A percentile compares a stretch with the other conserved stretches of the same genome.
These are phyloP conservation scores for Petunia hybrid DNA, from an alignment of 305 asterid species.

Conservation along the genomic window DNA sequence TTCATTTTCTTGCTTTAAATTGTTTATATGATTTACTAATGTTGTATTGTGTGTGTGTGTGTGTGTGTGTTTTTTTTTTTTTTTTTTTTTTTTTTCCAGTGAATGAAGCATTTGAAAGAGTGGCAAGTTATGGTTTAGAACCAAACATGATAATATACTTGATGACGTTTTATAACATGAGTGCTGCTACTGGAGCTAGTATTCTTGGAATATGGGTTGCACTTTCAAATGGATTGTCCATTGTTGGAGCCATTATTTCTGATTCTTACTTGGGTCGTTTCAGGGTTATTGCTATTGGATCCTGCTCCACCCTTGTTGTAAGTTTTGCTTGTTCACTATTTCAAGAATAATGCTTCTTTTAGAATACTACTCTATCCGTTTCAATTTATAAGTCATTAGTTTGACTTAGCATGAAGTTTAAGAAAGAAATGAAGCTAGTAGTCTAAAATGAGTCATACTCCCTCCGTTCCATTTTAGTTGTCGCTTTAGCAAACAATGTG, in stretches of 20 bases:
- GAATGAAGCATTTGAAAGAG: slow-evolving; percentile 59
- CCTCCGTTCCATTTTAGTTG: too few species aligned
- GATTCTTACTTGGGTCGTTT: slow-evolving; percentile 73
- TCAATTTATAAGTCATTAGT: neutral
- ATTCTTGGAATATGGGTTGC: slow-evolving; percentile 64
- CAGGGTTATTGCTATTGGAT: slow-evolving; percentile 62
- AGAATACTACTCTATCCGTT: too few species aligned
- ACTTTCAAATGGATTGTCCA: slow-evolving; percentile 53
- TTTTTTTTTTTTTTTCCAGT: slow-evolving; percentile 38
- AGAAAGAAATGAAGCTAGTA: too few species aligned
- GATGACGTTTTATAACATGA: slow-evolving; percentile 60
- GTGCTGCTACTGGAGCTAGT: slow-evolving; percentile 52
- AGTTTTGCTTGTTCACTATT: neutral
- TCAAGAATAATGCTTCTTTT: too few species aligned
- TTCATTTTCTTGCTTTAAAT: too few species aligned
- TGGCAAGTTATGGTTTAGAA: slow-evolving; percentile 59
- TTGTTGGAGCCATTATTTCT: slow-evolving; percentile 64
- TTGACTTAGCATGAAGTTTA: too few species aligned
- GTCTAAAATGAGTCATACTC: too few species aligned
- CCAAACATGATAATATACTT: slow-evolving; percentile 71
- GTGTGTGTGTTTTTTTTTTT: too few species aligned
- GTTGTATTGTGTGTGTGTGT: too few species aligned
- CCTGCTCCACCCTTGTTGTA: slow-evolving; percentile 59
- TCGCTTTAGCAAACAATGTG: too few species aligned
- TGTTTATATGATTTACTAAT: neutral